These are phyloP conservation scores for Colletotrichum horii DNA, from an alignment of 2,329 filamentous ascomycete species.

Conservation along the genomic window DNA sequence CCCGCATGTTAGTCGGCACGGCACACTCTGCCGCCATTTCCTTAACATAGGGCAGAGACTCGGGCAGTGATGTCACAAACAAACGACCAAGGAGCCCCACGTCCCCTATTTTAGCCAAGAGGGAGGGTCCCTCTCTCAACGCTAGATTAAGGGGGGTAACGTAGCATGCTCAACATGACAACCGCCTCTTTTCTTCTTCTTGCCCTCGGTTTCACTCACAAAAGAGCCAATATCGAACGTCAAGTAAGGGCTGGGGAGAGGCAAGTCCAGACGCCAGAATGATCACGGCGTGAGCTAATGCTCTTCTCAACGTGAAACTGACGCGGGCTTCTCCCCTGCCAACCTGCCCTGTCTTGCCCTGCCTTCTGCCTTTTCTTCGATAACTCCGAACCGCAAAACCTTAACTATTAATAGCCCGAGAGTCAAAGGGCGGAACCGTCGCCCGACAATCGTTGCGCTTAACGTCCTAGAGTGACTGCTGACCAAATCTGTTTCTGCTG, in stretches of 20 bases:
- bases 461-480: background rate
- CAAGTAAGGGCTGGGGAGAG: background rate
- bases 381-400: background rate
- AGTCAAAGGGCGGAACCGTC: background rate
- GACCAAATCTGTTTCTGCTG: background rate
- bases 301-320: background rate
- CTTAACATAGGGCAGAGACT: background rate
- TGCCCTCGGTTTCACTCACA: background rate
- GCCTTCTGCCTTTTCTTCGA: background rate
- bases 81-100: background rate
- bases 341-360: background rate
- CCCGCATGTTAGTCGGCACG: background rate
- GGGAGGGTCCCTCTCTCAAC: background rate
- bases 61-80: slow-evolving; percentile 7
- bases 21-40: background rate
- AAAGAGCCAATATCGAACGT: background rate
- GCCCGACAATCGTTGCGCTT: background rate
- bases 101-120: slow-evolving; percentile 5
- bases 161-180: background rate
- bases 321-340: background rate
- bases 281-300: background rate
- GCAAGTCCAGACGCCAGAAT: background rate
- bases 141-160: slow-evolving; percentile 7
- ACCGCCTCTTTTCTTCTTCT: background rate
- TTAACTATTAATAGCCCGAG: slow-evolving; percentile 7